Conservation (phyloP, 257 asterid species). For the Lavandula angustifolia region DNA sequence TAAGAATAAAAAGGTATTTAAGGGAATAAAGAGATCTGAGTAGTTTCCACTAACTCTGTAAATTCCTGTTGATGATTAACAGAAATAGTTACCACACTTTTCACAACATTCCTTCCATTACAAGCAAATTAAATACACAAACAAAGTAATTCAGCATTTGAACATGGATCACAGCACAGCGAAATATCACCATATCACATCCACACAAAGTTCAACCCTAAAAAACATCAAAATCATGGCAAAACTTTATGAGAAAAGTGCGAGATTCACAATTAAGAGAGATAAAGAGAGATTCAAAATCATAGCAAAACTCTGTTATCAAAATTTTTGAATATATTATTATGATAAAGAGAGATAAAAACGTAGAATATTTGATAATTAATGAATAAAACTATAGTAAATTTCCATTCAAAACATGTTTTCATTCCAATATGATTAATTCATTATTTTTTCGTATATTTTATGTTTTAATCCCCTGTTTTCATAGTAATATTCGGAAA, state of each 20-base stretch:
- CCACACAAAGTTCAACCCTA: not conserved
- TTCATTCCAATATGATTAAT: no score
- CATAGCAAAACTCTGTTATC: no score
- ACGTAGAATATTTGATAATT: no score
- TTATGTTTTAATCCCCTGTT: no score
- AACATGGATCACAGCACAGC: slow-evolving; percentile 15
- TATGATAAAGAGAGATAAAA: no score
- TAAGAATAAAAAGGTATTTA: not conserved
- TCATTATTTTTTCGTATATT: no score
- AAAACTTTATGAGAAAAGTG: slow-evolving; percentile 19
- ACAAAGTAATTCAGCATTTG: not conserved
- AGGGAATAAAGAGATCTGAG: not conserved
- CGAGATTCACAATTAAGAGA: not conserved
- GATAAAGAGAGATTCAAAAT: no score
- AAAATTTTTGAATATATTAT: no score
- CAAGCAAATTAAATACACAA: not conserved
- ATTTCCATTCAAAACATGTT: no score
- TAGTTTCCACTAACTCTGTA: not conserved
- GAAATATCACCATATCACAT: not conserved
- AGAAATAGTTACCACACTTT: not conserved
- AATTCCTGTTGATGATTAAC: not conserved
- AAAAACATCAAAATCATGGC: slow-evolving; percentile 14
- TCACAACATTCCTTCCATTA: not conserved
- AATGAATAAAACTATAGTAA: no score
- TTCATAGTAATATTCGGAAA: no score